Evolutionary conservation across 73 alveolate species (phyloP).

Genomic region (Paramecium tetraurelia): DNA sequence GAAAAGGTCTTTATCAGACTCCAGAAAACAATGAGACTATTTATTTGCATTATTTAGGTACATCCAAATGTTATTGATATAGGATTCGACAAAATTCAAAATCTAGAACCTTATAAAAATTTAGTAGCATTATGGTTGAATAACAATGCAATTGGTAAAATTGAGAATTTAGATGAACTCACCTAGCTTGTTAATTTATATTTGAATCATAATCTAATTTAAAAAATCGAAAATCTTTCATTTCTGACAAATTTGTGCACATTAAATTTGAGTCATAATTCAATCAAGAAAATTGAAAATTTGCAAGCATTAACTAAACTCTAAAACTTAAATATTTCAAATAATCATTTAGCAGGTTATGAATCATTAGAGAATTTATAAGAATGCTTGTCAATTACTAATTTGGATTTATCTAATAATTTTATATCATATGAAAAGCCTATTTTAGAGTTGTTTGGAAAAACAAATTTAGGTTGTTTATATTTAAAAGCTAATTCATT

Average conservation of each 20-base stretch:
- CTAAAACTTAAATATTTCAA: slow-evolving; percentile 54
- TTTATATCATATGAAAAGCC: background rate
- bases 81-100: slow-evolving; percentile 80
- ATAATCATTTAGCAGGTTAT: slow-evolving; percentile 54
- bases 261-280: slow-evolving; percentile 81
- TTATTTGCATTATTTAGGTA: slow-evolving; percentile 87
- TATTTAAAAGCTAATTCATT: slow-evolving; percentile 89
- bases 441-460: slow-evolving; percentile 74
- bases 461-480: slow-evolving; percentile 83
- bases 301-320: slow-evolving; percentile 21
- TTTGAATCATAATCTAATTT: slow-evolving; percentile 86
- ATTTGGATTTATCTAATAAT: slow-evolving; percentile 88
- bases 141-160: slow-evolving; percentile 86
- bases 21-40: slow-evolving; percentile 93
- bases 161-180: slow-evolving; percentile 83
- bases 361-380: slow-evolving; percentile 74
- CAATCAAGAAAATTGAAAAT: slow-evolving; percentile 82
- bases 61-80: background rate
- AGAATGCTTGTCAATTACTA: slow-evolving; percentile 80
- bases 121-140: slow-evolving; percentile 84
- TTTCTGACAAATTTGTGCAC: slow-evolving; percentile 73
- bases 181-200: slow-evolving; percentile 73
- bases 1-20: slow-evolving; percentile 37
- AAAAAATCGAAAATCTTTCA: slow-evolving; percentile 74
- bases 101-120: slow-evolving; percentile 83